These are phyloP conservation scores for Hanseniaspora nectarophila DNA, from an alignment of 805 yeast genomes.

Conservation along the genomic window DNA sequence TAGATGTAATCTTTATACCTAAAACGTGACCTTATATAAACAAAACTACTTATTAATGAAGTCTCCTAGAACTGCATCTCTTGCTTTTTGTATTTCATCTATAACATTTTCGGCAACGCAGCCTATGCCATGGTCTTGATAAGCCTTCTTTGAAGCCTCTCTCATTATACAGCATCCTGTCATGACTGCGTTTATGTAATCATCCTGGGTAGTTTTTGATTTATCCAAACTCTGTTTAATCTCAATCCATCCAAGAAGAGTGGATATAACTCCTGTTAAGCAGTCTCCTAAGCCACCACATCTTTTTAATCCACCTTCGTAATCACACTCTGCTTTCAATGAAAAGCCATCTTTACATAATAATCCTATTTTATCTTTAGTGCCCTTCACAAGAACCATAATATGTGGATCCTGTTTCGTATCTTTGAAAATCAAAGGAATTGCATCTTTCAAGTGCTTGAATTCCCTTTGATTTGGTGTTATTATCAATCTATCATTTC, in stretches of 20 bases:
- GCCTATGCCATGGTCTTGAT: background rate
- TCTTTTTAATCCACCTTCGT: slow-evolving; percentile 59
- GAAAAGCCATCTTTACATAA: slow-evolving; percentile 37
- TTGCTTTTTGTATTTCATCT: background rate
- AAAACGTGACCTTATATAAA: background rate
- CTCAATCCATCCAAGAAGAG: slow-evolving; percentile 9
- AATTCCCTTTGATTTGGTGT: slow-evolving; percentile 91
- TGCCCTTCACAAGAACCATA: slow-evolving; percentile 52
- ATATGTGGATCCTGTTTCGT: background rate
- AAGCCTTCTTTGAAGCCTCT: slow-evolving; percentile 5
- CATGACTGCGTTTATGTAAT: slow-evolving; percentile 5
- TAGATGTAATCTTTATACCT: too few species aligned
- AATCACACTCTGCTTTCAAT: slow-evolving; percentile 33
- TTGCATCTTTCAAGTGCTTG: slow-evolving; percentile 30
- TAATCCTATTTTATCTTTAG: slow-evolving; percentile 37
- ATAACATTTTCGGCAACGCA: slow-evolving; percentile 11
- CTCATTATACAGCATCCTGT: slow-evolving; percentile 9
- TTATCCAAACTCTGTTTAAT: background rate
- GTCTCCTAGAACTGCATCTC: slow-evolving; percentile 1
- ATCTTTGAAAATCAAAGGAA: background rate
- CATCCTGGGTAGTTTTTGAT: background rate
- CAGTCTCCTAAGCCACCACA: slow-evolving; percentile 98
- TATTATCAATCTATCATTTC: slow-evolving; percentile 49
- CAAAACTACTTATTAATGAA: background rate
- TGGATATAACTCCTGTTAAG: slow-evolving; percentile 44